Base-by-base conservation (phyloP, 2,329 filamentous ascomycete species). In the Cryphonectria nitschkei region DNA sequence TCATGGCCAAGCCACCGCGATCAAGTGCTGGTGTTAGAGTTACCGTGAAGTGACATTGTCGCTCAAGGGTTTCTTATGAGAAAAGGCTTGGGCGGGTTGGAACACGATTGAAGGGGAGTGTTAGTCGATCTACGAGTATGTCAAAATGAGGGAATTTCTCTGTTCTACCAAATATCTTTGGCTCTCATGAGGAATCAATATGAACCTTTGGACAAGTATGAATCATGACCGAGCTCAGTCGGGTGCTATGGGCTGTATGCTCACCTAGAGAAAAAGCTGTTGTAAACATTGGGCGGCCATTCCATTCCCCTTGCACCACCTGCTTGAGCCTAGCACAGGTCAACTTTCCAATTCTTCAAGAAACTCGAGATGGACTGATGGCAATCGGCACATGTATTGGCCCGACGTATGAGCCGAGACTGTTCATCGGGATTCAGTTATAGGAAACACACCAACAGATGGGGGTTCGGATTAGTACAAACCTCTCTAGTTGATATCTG, bases 1-100 rank as follows among this genome's bases (percentile, higher is more conserved):
- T 63, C 26, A 39, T 68, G 58, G 56, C 67, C 1, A 46, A 37
- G 41, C 67, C 67, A 56, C 52, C 52, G 26, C 52, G 52, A 56
- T 56, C 52, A 34, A 56, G 52, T 29, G 9, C 52, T 16, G 52
- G 52, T 0, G 52, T 56, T 5, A 56, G 52, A 29, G 52, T 56
- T 29, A 29, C 26, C 3, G 52, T 56, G 26, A 56, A 56, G 13
- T 56, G 52, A 56, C 3, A 52, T n/a, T 1, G 19, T 26, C 9
- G 16, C 2, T 46, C 16, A 43, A 43, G 14, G 34, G 34, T 6
- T 34, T 34, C 16, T 22, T 6, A 46, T 46, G 13, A 29, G 26
- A 7, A 54, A 4, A 2, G 22, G 50, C 2, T 54, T 6, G 26
- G 26, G 26, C 26, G 1, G 26, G 26, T 26, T 26, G 11, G 46